phyloP scores from a whole-genome alignment of 1,284 basidiomycete species.

The Bondarzewia mesenterica region DNA sequence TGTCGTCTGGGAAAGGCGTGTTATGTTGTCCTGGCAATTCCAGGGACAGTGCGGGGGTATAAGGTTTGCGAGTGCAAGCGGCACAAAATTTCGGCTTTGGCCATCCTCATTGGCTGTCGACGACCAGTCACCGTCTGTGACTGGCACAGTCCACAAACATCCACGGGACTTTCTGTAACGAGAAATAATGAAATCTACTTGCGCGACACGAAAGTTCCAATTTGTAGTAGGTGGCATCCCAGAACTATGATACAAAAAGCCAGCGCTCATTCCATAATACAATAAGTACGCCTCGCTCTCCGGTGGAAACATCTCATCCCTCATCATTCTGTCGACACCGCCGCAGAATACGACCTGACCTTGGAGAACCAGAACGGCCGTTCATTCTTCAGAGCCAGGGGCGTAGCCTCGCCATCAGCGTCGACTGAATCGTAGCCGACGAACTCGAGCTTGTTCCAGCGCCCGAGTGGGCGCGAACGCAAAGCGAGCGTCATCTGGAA shows the following conservation, averaged over 20 bases:
- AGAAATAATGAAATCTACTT: too few relatives aligned
- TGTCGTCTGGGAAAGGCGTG: background rate
- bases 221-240: too few relatives aligned
- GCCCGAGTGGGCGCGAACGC: constrained; percentile 70
- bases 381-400: constrained; percentile 75
- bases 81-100: background rate
- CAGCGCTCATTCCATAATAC: too few relatives aligned
- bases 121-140: too few relatives aligned
- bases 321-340: too few relatives aligned
- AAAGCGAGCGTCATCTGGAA: constrained; percentile 83
- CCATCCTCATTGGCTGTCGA: background rate
- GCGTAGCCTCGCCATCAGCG: constrained; percentile 63
- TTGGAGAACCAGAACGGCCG: constrained; percentile 92
- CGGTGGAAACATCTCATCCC: too few relatives aligned
- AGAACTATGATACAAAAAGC: too few relatives aligned
- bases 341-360: constrained; percentile 46
- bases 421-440: constrained; percentile 69
- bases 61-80: too few relatives aligned
- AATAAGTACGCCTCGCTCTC: too few relatives aligned
- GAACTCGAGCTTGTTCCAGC: constrained; percentile 87
- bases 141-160: too few relatives aligned
- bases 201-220: too few relatives aligned
- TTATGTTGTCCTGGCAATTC: background rate
- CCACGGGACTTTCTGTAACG: too few relatives aligned
- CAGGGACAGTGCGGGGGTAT: background rate